Conservation (phyloP, 2,329 filamentous ascomycete species). For the Penicillium olsonii region DNA sequence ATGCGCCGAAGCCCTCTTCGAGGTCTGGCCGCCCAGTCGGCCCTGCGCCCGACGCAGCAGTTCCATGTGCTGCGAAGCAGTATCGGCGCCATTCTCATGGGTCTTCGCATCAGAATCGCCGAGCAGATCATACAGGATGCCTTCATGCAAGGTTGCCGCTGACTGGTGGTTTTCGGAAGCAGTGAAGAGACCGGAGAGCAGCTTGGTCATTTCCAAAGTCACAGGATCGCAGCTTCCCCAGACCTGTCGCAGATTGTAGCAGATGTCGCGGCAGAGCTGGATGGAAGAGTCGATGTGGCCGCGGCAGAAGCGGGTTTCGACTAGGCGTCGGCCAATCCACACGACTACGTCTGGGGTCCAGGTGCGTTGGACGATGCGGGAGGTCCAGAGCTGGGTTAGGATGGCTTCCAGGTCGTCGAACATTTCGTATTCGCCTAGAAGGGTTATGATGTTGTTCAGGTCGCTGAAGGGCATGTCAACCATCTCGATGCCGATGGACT, state of each 20-base stretch:
- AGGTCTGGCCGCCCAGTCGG: slow-evolving; percentile 21
- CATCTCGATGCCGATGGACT: slow-evolving; percentile 34
- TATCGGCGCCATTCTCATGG: slow-evolving; percentile 23
- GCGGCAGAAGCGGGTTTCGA: slow-evolving; percentile 55
- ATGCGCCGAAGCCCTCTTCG: slow-evolving; percentile 22
- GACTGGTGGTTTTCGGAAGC: slow-evolving; percentile 34
- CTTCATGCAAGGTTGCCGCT: slow-evolving; percentile 34
- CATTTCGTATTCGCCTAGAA: slow-evolving; percentile 41
- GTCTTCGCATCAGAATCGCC: slow-evolving; percentile 25
- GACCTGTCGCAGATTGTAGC: slow-evolving; percentile 57
- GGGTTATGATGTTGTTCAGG: slow-evolving; percentile 39
- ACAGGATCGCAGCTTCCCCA: slow-evolving; percentile 51
- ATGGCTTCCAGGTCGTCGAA: slow-evolving; percentile 42
- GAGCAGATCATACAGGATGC: slow-evolving; percentile 31
- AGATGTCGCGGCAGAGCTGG: slow-evolving; percentile 55
- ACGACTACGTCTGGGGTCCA: slow-evolving; percentile 52
- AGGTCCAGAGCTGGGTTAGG: slow-evolving; percentile 50
- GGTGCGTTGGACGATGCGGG: slow-evolving; percentile 47
- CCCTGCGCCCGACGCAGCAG: slow-evolving; percentile 31
- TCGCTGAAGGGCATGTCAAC: slow-evolving; percentile 37
- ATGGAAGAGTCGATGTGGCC: slow-evolving; percentile 47
- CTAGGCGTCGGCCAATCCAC: slow-evolving; percentile 55
- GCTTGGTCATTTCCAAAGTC: slow-evolving; percentile 52
- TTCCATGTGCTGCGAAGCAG: slow-evolving; percentile 33
- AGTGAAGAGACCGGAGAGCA: slow-evolving; percentile 54